Conservation (phyloP, 805 yeast species). For the Candida ortonii region DNA sequence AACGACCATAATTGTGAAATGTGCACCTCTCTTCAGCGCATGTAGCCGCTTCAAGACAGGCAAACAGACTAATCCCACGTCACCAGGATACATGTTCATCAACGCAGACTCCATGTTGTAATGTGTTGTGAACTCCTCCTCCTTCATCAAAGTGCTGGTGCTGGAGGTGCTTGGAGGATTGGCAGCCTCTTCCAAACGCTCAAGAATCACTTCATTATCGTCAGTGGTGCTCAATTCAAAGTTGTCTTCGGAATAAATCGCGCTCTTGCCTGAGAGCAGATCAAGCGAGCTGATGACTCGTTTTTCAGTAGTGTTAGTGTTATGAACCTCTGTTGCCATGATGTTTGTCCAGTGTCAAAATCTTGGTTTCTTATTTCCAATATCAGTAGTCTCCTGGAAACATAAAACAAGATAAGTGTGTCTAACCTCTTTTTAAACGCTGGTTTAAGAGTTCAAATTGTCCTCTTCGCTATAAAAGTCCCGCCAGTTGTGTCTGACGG, state of each 20-base stretch:
- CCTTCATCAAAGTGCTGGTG: constrained; percentile 14
- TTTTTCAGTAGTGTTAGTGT: constrained; percentile 11
- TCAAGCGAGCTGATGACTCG: constrained; percentile 22
- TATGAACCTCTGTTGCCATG: constrained; percentile 14
- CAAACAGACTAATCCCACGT: constrained; percentile 30
- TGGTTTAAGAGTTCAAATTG: too few relatives aligned
- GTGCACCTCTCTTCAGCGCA: constrained; percentile 56
- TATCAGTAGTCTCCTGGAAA: neutral
- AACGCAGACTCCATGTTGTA: constrained; percentile 30
- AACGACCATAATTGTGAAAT: constrained; percentile 78
- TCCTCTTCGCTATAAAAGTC: too few relatives aligned
- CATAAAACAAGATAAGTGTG: too few relatives aligned
- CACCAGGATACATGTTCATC: constrained; percentile 22
- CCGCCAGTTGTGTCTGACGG: too few relatives aligned
- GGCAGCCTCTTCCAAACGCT: constrained; percentile 7
- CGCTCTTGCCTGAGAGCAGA: constrained; percentile 19
- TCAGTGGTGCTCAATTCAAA: constrained; percentile 10
- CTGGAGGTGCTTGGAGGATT: constrained; percentile 17
- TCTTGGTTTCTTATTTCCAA: neutral
- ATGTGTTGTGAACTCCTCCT: constrained; percentile 20
- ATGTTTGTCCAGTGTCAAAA: neutral
- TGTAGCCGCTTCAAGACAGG: constrained; percentile 30
- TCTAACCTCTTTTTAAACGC: too few relatives aligned
- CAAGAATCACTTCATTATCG: constrained; percentile 9
- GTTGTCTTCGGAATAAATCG: constrained; percentile 15